A percentile compares a stretch with the other conserved stretches of the same genome.
These are phyloP conservation scores for Plenodomus biglobosus DNA, from an alignment of 2,329 filamentous ascomycete genomes.

Conservation along the genomic window DNA sequence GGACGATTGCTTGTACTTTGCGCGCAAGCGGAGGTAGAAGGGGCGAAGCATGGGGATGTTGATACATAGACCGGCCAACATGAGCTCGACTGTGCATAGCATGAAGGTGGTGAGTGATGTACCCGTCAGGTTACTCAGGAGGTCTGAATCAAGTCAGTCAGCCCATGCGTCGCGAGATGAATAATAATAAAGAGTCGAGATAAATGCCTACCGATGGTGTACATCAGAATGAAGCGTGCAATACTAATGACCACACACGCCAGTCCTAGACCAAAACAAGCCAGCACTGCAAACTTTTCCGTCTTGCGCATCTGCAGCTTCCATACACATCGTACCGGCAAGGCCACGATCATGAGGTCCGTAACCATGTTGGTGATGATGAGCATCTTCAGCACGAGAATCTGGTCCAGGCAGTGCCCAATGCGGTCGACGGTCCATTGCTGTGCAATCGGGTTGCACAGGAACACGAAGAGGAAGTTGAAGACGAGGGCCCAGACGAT, in stretches of 20 bases:
- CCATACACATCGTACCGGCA: constrained; percentile 22
- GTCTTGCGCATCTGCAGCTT: constrained; percentile 26
- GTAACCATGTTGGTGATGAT: constrained; percentile 22
- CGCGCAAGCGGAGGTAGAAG: constrained; percentile 22
- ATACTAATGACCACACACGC: constrained; percentile 23
- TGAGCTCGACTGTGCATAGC: constrained; percentile 25
- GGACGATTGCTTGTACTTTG: constrained; percentile 18
- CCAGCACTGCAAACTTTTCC: constrained; percentile 23
- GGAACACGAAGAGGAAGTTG: constrained; percentile 26
- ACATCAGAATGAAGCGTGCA: constrained; percentile 24
- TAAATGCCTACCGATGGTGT: constrained; percentile 21
- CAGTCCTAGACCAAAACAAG: constrained; percentile 23
- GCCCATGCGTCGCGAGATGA: neutral
- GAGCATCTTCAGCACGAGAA: constrained; percentile 19
- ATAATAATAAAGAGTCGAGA: too few species aligned
- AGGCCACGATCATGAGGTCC: constrained; percentile 17
- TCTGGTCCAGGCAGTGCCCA: constrained; percentile 28
- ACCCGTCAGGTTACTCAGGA: constrained; percentile 23
- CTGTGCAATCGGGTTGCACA: constrained; percentile 27
- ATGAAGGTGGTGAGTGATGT: constrained; percentile 27
- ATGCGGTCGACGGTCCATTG: constrained; percentile 24
- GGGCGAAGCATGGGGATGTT: constrained; percentile 28
- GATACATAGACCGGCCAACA: constrained; percentile 25
- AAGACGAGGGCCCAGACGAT: constrained; percentile 23
- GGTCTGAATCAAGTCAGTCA: constrained; percentile 11